phyloP scores from a whole-genome alignment of 345 rosid genomes.

The Fremontodendron californicum region DNA sequence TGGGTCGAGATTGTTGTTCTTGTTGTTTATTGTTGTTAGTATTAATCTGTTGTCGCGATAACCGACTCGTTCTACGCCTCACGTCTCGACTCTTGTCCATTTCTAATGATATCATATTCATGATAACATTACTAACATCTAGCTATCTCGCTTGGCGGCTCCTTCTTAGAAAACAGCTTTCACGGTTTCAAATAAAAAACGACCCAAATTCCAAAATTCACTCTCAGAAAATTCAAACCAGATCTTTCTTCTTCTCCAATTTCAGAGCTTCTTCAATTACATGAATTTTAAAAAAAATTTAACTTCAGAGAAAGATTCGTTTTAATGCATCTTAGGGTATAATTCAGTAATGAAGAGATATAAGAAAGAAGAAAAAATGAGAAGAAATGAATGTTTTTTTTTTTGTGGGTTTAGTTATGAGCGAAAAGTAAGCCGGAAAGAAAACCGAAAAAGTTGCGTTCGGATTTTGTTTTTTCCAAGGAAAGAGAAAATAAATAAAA shows the following conservation, averaged over 20 bases:
- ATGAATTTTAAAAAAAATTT: not conserved
- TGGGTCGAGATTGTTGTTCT: slow-evolving; percentile 46
- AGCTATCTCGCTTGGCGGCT: not conserved
- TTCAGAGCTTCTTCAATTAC: slow-evolving; percentile 11
- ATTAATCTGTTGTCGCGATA: slow-evolving; percentile 40
- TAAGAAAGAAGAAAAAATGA: not conserved
- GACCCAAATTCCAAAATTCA: slow-evolving; percentile 7
- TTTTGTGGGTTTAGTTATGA: not conserved
- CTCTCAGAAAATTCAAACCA: slow-evolving; percentile 16
- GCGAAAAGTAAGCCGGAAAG: slow-evolving; percentile 16
- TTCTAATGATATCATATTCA: slow-evolving; percentile 16
- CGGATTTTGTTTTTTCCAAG: slow-evolving; percentile 28
- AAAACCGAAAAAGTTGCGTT: slow-evolving; percentile 26
- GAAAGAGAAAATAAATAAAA: slow-evolving; percentile 23
- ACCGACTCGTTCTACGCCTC: slow-evolving; percentile 55
- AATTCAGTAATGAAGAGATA: slow-evolving; percentile 4
- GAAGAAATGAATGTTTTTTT: not conserved
- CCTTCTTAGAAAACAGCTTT: slow-evolving; percentile 19
- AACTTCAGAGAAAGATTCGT: not conserved
- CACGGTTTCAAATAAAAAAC: slow-evolving; percentile 8
- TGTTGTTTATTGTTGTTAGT: not conserved
- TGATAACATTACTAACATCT: slow-evolving; percentile 12
- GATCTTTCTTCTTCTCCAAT: slow-evolving; percentile 20
- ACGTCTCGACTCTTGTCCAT: slow-evolving; percentile 59
- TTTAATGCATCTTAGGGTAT: not conserved